Conservation (phyloP, 1,139 yeast genomes). For the Geotrichum histeridarum region DNA sequence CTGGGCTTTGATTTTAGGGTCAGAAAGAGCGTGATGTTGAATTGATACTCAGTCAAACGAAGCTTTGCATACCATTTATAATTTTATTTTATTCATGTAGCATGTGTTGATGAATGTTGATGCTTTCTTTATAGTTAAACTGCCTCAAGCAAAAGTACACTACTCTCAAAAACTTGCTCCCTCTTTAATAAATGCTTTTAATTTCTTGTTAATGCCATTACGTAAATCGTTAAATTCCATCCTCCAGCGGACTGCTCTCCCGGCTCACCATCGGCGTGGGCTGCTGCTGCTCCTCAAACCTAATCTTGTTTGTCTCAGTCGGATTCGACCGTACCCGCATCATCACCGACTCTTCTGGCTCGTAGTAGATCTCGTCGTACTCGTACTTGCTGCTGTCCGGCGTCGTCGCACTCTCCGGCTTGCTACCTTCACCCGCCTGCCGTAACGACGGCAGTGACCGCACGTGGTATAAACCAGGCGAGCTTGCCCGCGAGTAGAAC, state of each 20-base stretch:
- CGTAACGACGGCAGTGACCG: conserved; percentile 13
- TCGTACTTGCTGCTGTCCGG: conserved; percentile 2
- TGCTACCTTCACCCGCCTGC: not conserved
- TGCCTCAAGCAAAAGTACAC: too few species aligned
- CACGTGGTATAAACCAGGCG: conserved; percentile 9
- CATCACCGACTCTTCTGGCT: not conserved
- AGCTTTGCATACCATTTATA: too few species aligned
- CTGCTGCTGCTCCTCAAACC: not conserved
- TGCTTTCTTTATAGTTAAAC: too few species aligned
- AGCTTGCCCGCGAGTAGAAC: conserved; percentile 3
- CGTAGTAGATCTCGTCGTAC: conserved; percentile 8
- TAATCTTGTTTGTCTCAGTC: not conserved
- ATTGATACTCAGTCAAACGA: too few species aligned
- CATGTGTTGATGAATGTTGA: too few species aligned
- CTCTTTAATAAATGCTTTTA: conserved; percentile 40
- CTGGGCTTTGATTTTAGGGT: too few species aligned
- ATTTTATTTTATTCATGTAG: too few species aligned
- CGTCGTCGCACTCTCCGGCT: not conserved
- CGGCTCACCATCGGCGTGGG: not conserved
- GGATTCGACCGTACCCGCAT: not conserved
- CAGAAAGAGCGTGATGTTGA: too few species aligned
- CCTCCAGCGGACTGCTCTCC: not conserved
- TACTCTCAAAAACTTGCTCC: too few species aligned
- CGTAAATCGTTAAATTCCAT: not conserved
- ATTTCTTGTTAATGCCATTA: not conserved